Base-by-base conservation (phyloP, 768 basidiomycete genomes). In the Cystobasidium tubakii region DNA sequence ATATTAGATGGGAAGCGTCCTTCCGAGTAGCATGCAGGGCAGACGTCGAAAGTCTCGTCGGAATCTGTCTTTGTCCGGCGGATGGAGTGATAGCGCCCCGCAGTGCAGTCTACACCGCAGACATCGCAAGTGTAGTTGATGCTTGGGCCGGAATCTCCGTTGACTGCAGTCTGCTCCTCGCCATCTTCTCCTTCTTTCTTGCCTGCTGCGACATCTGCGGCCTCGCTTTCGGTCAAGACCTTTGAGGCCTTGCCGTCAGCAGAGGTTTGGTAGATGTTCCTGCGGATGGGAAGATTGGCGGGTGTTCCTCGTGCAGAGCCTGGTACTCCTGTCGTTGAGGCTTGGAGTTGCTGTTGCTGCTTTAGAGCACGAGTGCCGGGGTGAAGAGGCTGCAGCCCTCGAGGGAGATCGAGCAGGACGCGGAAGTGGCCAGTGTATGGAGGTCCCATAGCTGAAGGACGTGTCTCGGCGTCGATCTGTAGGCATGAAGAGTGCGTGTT, bases 401-500 rank as follows among this genome's bases (percentile, higher is more conserved):
- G 90, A 36, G 96, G 96, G 0, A 95, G 93, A 80, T 99, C 96
- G 77, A 98, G 87, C 66, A 96, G 88, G 79, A 99, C 91, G 73
- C 96, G 90, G 87, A 95, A 99, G 81, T 99, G 96, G 29, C 96
- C 96, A 0, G 96, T 98, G 82, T 97, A 98, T 29, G 96, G 96
- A 25, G 96, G 96, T 7, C 90, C 92, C 25, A 98, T 86, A 0
- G 95, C 87, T 1, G 96, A 91, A 1, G 96, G 96, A 65, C 94
- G 86, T 74, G 92, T 89, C 79, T 97, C 95, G 36, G 95, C 93
- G 83, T 99, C 96, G 79, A 99, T 91, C 95, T 99, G 65, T 19
- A 6, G 36, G 9, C 6, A 44, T 42, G n/a, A 64, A 25, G 43
- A 9, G 23, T 9, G 23, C 62, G 9, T n/a, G 62, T 42, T n/a